These are phyloP conservation scores for Ceratorhiza oryzae-sativae DNA, from an alignment of 1,284 basidiomycete genomes.

Conservation along the genomic window DNA sequence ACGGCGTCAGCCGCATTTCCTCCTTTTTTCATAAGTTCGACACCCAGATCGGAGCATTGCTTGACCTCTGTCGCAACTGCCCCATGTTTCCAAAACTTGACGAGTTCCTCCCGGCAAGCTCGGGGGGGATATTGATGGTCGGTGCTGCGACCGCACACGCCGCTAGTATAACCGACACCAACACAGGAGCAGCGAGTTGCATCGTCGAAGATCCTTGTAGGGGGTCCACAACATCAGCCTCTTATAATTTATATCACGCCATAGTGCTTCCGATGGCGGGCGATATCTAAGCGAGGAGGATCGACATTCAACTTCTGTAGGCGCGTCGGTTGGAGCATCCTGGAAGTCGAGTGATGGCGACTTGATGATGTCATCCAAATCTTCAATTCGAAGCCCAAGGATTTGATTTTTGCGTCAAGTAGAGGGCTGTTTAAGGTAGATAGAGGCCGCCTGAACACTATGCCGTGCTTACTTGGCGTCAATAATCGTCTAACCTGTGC, in stretches of 20 bases:
- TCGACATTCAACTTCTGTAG: not conserved
- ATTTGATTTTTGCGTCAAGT: no score
- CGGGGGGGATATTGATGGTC: not conserved
- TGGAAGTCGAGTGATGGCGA: not conserved
- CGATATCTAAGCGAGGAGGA: slow-evolving; percentile 12
- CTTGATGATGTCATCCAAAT: not conserved
- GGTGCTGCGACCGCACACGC: not conserved
- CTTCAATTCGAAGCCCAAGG: no score
- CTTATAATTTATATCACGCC: not conserved
- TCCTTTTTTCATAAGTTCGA: slow-evolving; percentile 16
- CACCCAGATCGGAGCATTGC: slow-evolving; percentile 30
- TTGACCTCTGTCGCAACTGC: slow-evolving; percentile 34
- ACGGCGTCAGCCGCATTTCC: slow-evolving; percentile 34
- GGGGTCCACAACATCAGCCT: not conserved
- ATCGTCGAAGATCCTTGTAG: no score
- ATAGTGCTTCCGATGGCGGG: not conserved
- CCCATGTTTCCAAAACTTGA: slow-evolving; percentile 31
- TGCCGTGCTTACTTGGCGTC: no score
- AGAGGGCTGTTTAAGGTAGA: no score
- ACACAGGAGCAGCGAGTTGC: not conserved
- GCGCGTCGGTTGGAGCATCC: not conserved
- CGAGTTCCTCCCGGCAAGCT: not conserved
- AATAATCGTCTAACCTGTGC: no score
- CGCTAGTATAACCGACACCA: not conserved
- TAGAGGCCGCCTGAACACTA: no score